Evolutionary conservation across 306 rosid species (phyloP).

Genomic region (Leucaena leucocephala): DNA sequence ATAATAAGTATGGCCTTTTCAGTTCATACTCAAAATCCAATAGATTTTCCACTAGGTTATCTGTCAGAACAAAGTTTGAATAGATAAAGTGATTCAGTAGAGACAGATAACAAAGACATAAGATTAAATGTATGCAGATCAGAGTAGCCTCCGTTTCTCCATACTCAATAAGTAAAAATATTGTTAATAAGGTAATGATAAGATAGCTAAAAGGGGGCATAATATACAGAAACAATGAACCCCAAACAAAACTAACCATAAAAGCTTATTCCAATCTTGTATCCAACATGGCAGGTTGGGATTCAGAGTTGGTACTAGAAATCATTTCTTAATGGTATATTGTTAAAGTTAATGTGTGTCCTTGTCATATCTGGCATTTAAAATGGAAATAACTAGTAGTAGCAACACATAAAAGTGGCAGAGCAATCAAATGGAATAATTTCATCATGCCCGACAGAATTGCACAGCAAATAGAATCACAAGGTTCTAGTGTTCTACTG

Average conservation of each 20-base stretch:
- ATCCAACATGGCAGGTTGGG: not conserved
- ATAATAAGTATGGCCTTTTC: constrained; percentile 81
- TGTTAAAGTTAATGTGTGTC: not conserved
- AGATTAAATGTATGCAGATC: not conserved
- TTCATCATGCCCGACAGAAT: not conserved
- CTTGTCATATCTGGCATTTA: not conserved
- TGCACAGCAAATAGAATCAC: not conserved
- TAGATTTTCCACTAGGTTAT: constrained; percentile 90
- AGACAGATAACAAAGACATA: constrained; percentile 22
- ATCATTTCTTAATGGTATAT: not conserved
- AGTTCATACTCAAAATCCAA: constrained; percentile 94
- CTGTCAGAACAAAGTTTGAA: constrained; percentile 50
- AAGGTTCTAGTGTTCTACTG: not conserved
- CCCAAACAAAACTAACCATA: not conserved
- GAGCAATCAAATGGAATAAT: not conserved
- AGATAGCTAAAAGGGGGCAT: not conserved
- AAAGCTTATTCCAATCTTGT: constrained; percentile 3
- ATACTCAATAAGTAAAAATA: not conserved
- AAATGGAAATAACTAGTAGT: not conserved
- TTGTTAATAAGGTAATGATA: not conserved
- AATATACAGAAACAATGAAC: not conserved
- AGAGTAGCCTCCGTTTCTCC: constrained; percentile 16
- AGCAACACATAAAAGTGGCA: not conserved
- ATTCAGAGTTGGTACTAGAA: not conserved
- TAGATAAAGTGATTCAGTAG: constrained; percentile 21